Evolutionary conservation across 805 yeast genomes (phyloP), one percentile per base, ranked within the genome.

Genomic region (Ogataea ganodermae): DNA sequence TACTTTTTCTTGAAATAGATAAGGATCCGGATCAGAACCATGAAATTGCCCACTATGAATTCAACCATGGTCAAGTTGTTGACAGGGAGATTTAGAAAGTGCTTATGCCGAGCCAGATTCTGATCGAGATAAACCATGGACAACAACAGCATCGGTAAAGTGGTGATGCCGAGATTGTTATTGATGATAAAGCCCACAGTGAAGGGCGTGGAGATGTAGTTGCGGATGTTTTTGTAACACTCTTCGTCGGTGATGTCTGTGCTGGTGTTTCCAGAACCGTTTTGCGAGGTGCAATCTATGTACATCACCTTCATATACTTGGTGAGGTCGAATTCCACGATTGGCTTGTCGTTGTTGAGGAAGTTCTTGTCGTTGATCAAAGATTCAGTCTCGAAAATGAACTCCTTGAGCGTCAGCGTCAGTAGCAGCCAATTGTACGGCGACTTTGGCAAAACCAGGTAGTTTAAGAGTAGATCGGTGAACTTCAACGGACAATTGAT

Each of bases 101-200:
- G 54, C 21, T 61, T 59, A 23, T 61, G 52, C 23, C 58, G 58
- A n/a, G 67, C 56, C 45, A 71, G 47, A 28, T 55, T 51, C 10
- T 56, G 55, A 30, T 65, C 59, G 16, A 52, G 49, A 23, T 58
- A 56, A n/a, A 61, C 52, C 46, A 73, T 37, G 32, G 68, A 49
- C 50, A 63, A 49, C 55, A 77, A 71, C 7, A 79, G 57, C 27
- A 79, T 53, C 0, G 85, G 84, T 49, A 76, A 69, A 8, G 77
- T 62, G 12, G 79, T 67, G 21, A 79, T 68, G 1, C 83, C 82
- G 44, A 80, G 61, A 50, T 78, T 79, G 56, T 78, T 76, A 57
- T 78, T 78, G 37, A 79, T 64, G n/a, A 59, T 61, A 9, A 58
- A 55, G 23, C 58, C 52, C 14, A 55, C 49, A 24, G 61, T 59